phyloP scores from a whole-genome alignment of 2,329 filamentous ascomycete species.

The Simplicillium aogashimaense region DNA sequence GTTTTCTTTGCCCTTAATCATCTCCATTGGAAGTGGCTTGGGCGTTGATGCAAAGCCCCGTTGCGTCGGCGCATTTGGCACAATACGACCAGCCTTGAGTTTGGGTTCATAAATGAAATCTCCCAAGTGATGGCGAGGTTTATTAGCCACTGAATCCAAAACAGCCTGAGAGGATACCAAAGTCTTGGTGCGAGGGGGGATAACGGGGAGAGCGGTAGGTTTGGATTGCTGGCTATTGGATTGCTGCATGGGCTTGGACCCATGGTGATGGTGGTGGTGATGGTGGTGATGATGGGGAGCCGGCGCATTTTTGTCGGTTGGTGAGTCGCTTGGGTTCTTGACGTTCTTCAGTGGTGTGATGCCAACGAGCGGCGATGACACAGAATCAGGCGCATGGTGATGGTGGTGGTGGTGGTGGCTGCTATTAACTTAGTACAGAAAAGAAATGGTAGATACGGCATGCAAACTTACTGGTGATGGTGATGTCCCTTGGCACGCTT shows the following conservation, averaged over 20 bases:
- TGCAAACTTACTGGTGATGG: slow-evolving; percentile 51
- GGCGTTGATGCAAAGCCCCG: slow-evolving; percentile 46
- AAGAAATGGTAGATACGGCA: not conserved
- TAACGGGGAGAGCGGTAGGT: slow-evolving; percentile 12
- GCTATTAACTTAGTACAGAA: slow-evolving; percentile 11
- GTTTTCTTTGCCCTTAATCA: slow-evolving; percentile 67
- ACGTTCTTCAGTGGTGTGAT: slow-evolving; percentile 36
- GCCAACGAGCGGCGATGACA: slow-evolving; percentile 29
- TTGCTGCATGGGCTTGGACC: slow-evolving; percentile 12
- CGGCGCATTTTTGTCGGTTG: slow-evolving; percentile 27
- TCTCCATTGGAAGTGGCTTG: slow-evolving; percentile 65
- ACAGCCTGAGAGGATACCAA: slow-evolving; percentile 61
- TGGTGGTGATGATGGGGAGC: slow-evolving; percentile 34
- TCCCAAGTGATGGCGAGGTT: slow-evolving; percentile 72
- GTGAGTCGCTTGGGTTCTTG: slow-evolving; percentile 37
- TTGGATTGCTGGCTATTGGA: slow-evolving; percentile 12
- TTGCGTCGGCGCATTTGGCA: slow-evolving; percentile 27
- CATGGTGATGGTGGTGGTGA: slow-evolving; percentile 24
- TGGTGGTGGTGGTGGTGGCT: slow-evolving; percentile 52
- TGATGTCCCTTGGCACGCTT: slow-evolving; percentile 65
- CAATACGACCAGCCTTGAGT: slow-evolving; percentile 42
- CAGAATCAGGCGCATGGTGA: slow-evolving; percentile 39
- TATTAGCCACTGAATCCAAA: slow-evolving; percentile 58
- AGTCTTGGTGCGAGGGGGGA: slow-evolving; percentile 52
- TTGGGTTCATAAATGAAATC: slow-evolving; percentile 71